A percentile compares a stretch with the other conserved stretches of the same genome.
Conservation (phyloP, 495 filamentous ascomycete genomes). For the Penicillium paxilli region DNA sequence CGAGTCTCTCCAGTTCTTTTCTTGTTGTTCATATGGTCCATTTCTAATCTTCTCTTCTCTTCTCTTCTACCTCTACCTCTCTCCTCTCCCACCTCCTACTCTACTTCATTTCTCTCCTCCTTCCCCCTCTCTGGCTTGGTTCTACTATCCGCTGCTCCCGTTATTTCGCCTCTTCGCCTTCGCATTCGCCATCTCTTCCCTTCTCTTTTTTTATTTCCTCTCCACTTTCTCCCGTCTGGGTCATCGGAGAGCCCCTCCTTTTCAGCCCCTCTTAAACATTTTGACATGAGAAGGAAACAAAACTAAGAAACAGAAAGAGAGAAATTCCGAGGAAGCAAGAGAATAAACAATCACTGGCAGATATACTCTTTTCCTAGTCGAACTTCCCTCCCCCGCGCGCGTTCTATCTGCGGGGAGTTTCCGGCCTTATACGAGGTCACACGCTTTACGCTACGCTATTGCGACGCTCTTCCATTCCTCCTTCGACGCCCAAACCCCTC, state of each 20-base stretch:
- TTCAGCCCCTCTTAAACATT: not conserved
- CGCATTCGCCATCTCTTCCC: not conserved
- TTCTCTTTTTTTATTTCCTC: not conserved
- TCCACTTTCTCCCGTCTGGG: too few relatives aligned
- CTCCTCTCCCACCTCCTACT: too few relatives aligned
- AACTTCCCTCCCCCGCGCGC: not conserved
- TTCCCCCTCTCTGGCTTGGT: too few relatives aligned
- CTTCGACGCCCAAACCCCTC: conserved; percentile 25
- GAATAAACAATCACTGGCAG: too few relatives aligned
- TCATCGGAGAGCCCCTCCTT: not conserved
- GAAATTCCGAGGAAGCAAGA: too few relatives aligned
- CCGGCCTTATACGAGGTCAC: conserved; percentile 23
- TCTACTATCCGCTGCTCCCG: too few relatives aligned
- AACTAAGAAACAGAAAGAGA: not conserved
- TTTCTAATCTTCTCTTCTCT: not conserved
- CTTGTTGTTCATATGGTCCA: too few relatives aligned
- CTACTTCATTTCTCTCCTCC: too few relatives aligned
- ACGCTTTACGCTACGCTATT: conserved; percentile 19
- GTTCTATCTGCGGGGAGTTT: not conserved
- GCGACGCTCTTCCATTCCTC: conserved; percentile 18
- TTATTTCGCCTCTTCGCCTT: not conserved
- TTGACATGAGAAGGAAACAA: not conserved
- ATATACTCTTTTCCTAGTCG: too few relatives aligned
- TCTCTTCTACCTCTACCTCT: not conserved
- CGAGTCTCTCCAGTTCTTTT: too few relatives aligned